phyloP scores from a whole-genome alignment of 2,329 filamentous ascomycete genomes.

The Exophiala sideris region DNA sequence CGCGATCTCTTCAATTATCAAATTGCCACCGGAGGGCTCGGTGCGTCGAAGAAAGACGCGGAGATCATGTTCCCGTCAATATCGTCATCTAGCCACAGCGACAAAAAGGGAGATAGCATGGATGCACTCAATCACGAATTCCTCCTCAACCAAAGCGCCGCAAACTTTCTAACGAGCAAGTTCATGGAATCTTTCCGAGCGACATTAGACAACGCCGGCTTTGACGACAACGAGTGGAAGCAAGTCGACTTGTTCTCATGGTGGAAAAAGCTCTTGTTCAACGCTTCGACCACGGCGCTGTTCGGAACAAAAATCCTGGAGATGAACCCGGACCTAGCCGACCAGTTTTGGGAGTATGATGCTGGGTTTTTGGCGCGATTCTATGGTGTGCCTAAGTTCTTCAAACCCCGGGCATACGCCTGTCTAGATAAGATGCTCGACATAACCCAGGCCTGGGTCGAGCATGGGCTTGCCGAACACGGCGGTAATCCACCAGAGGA shows the following conservation, averaged over 20 bases:
- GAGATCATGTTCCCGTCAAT: constrained; percentile 6
- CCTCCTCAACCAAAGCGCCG: constrained; percentile 15
- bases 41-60: constrained; percentile 10
- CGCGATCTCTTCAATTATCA: constrained; percentile 14
- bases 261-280: constrained; percentile 4
- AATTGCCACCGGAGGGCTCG: constrained; percentile 5
- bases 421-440: constrained; percentile 5
- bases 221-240: constrained; percentile 6
- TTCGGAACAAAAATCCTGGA: constrained; percentile 44
- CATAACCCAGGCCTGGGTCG: constrained; percentile 3
- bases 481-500: constrained; percentile 5
- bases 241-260: constrained; percentile 6
- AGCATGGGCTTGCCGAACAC: background rate
- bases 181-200: constrained; percentile 12
- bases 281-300: constrained; percentile 29
- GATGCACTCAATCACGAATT: constrained; percentile 14
- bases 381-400: constrained; percentile 24
- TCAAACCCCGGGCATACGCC: constrained; percentile 7
- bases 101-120: background rate
- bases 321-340: constrained; percentile 41
- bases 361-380: constrained; percentile 19
- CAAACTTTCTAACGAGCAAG: constrained; percentile 14
- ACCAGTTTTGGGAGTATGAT: constrained; percentile 38
- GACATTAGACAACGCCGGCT: background rate
- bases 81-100: background rate